Base-by-base conservation (phyloP, 108 stramenopile species). In the Schizochytrium sp. region DNA sequence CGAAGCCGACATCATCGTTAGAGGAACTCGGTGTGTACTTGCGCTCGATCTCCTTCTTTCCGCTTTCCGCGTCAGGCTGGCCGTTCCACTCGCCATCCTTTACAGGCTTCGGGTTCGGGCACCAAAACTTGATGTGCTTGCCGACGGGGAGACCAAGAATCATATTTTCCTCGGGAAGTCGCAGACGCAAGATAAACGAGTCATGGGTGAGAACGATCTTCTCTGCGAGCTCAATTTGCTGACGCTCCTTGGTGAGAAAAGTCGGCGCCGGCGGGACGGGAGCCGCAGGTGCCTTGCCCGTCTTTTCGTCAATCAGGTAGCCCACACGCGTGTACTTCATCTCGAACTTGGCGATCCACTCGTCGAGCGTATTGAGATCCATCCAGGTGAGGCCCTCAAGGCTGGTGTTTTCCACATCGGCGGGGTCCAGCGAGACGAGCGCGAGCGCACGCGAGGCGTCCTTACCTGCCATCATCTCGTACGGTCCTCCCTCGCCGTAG, bases 21-120 rank as follows among this genome's bases (percentile, higher is more conserved):
- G 96, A 95, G 53, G 95, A 95, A 72, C 96, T 96, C 60, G 98
- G 98, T 5, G 98, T 98, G 92, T 98, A 98, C 96, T 99, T 99
- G 95, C 98, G 96, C 88, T 98, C 97, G 90, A 99, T 98, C 91
- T 99, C 98, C 51, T 98, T 97, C 72, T 94, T 94, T 18, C 99
- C 99, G 53, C 96, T 89, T 88, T 98, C 97, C 58, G 95, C 19
- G 43, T 87, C 87, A 29, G 87, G 55, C 10, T 10, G 87, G 34
- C 87, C 87, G 5, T 87, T 87, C 87, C 87, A 87, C 47, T 87
- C 87, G 58, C 87, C 87, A 1, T 57, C 87, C 72, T 89, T 44
- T 41, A 23, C 25, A 43, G 44, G 25, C 51, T 93, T 95, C 58
- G 96, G 92, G 87, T 96, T 95, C 41, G 90, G 92, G 59, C 95